Evolutionary conservation across 2,329 filamentous ascomycete genomes (phyloP), one percentile per base, ranked within the genome.

Genomic region (Penicillium sp.): DNA sequence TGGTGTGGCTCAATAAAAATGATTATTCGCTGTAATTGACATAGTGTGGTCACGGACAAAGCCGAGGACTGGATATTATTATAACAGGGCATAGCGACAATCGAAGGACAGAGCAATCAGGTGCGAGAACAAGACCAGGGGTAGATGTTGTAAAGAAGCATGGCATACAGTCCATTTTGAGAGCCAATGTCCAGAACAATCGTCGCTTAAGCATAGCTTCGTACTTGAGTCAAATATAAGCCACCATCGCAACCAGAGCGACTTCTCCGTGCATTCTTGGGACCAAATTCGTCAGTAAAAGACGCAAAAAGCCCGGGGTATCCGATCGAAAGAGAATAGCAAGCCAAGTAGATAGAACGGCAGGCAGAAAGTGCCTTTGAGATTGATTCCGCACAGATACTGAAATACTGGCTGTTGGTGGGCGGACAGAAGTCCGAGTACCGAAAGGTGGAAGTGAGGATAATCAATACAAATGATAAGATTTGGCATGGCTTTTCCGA

Each of bases 311-410:
- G 43, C 41, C 29, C 39, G 41, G 39, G 29, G 41, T 46, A 46
- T 43, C 31, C 23, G 41, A 52, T 49, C 16, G 23, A 39, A 49
- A 46, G 45, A 48, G 42, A 47, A 44, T 42, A 51, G 49, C 52
- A 57, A 58, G 47, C 57, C 53, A 60, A 54, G 49, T 48, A 46
- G 52, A 52, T 62, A 58, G 57, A 60, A 58, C 29, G 52, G 43
- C 55, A 53, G 49, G 49, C 45, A 56, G 42, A 41, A 42, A 43
- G 49, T 44, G 45, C 29, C 51, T 29, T 33, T 49, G 47, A 54
- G 53, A 56, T 50, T 57, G 48, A 29, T 47, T 46, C 36, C 48
- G 47, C 49, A 42, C 26, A 54, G 36, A 50, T 18, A 45, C 41
- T 31, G 36, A 50, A 49, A 53, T 13, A 18, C 41, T 44, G 31